Conservation (phyloP, 257 asterid genomes). For the Anisodus tanguticus region DNA sequence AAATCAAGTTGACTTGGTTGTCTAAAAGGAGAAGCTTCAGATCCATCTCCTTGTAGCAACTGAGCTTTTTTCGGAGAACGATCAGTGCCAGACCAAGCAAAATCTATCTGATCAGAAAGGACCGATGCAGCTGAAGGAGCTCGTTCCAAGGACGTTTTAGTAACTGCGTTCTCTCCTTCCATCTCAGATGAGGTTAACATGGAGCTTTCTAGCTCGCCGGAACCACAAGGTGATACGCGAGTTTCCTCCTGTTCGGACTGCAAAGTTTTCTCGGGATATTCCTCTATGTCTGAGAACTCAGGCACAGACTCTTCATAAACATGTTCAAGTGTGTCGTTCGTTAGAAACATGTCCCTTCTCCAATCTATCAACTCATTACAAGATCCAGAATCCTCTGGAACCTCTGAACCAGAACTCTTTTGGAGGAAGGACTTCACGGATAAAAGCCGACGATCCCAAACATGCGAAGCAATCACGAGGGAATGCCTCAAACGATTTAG, state of each 20-base stretch:
- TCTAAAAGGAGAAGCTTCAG: constrained; percentile 41
- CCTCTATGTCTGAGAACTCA: constrained; percentile 42
- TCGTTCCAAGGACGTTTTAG: constrained; percentile 50
- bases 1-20: constrained; percentile 40
- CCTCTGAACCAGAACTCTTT: constrained; percentile 44
- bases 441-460: constrained; percentile 73
- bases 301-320: constrained; percentile 45
- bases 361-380: constrained; percentile 40
- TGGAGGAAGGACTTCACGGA: constrained; percentile 65
- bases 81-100: constrained; percentile 89
- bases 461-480: constrained; percentile 61
- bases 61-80: constrained; percentile 41
- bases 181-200: constrained; percentile 32
- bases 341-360: constrained; percentile 38
- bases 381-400: constrained; percentile 35
- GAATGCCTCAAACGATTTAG: constrained; percentile 77
- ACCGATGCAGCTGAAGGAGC: constrained; percentile 71
- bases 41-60: constrained; percentile 37
- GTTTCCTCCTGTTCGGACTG: constrained; percentile 42
- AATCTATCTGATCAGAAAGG: constrained; percentile 88
- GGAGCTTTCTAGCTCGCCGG: constrained; percentile 31
- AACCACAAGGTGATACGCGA: constrained; percentile 27
- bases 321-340: constrained; percentile 41
- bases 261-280: constrained; percentile 34
- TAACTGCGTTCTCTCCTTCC: constrained; percentile 38